Conservation (phyloP, 2,329 filamentous ascomycete species). For the Tolypocladium pustulatum region DNA sequence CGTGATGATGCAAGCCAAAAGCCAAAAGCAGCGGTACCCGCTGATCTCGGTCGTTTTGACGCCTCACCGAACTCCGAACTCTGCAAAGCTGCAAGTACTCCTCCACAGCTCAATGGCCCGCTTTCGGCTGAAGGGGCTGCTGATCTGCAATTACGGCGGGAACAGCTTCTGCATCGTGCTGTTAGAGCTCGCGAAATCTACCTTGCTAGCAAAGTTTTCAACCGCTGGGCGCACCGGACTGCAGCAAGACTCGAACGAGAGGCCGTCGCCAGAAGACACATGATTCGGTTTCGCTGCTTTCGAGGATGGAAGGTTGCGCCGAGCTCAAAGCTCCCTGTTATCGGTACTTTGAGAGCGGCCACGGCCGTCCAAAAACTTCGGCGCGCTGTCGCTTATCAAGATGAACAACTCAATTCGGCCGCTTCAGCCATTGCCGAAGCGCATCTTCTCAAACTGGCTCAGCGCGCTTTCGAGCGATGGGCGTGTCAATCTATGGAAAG, state of each 20-base stretch:
- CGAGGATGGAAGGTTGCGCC: conserved; percentile 24
- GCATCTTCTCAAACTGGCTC: conserved; percentile 9
- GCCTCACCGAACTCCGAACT: neutral
- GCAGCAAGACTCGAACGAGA: conserved; percentile 56
- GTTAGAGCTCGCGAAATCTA: conserved; percentile 54
- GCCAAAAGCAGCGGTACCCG: neutral
- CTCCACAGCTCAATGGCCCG: neutral
- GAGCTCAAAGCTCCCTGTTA: conserved; percentile 15
- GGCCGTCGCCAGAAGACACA: conserved; percentile 56
- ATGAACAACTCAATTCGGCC: conserved; percentile 14
- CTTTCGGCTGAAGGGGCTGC: neutral
- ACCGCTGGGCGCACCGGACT: conserved; percentile 53
- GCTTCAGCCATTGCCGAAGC: conserved; percentile 12
- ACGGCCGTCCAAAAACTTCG: conserved; percentile 23
- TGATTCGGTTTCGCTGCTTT: conserved; percentile 46
- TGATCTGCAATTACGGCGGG: conserved; percentile 5
- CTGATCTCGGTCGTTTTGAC: neutral
- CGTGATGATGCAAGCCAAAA: neutral
- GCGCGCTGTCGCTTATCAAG: conserved; percentile 15
- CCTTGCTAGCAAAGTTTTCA: conserved; percentile 32
- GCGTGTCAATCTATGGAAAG: conserved; percentile 13
- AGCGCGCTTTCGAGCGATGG: conserved; percentile 16
- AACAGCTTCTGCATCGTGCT: conserved; percentile 36
- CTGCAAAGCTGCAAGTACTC: neutral
- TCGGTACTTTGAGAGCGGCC: conserved; percentile 17